Base-by-base conservation (phyloP, 257 asterid genomes). In the Thymus mandschuricus region DNA sequence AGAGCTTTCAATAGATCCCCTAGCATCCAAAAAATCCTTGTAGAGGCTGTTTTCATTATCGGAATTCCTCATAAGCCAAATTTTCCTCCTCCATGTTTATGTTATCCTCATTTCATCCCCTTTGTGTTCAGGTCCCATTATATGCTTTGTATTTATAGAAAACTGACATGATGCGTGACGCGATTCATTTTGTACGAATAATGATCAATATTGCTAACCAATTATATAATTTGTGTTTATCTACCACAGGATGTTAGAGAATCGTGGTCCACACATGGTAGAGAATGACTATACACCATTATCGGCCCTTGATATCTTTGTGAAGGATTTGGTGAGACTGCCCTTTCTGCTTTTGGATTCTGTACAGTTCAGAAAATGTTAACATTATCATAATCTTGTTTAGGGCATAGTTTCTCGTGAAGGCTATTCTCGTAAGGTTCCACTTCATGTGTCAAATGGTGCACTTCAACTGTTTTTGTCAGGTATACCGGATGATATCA, bases 391-490 rank as follows among this genome's bases (percentile, higher is more conserved):
- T 59, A 56, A 64, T 74, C 78, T 79, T 78, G 75, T 79, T 57
- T 81, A 94, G 99, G 99, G 99, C 79, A 94, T 94, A 75, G 97
- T 94, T 75, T 85, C 97, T 76, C 96, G 92, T 72, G 99, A 94
- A 81, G 73, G 95, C 81, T 74, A 90, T 56, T 83, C 96, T 51
- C 88, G 80, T 66, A 88, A 77, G 76, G 90, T 91, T 66, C 99
- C 97, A 75, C 97, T 94, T 66, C 89, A 86, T 51, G 82, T 91
- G 75, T 83, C 97, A 71, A 91, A 87, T 85, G 80, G 82, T 78
- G 99, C 99, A 33, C 96, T 84, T 77, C 99, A 94, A 78, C 81
- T 91, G 64, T 94, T 91, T 83, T 76, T 94, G 82, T 78, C 99
- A 79, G 99, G 99, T 94, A 68, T 38, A 76, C 51, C 41, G 54